Conservation (phyloP, 495 filamentous ascomycete species). For the Podospora anserina region DNA sequence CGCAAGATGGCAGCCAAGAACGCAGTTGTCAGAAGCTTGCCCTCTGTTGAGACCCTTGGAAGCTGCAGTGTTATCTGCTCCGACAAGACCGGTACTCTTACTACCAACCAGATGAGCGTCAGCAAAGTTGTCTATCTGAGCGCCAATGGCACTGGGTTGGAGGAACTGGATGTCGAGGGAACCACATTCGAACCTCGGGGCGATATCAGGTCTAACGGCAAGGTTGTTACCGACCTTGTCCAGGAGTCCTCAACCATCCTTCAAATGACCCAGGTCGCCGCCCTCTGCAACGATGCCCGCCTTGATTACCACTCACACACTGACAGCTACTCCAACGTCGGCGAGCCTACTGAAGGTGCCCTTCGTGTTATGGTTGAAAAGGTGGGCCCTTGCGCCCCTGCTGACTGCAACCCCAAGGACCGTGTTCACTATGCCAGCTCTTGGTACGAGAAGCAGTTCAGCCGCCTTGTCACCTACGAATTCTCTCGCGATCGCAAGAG, state of each 20-base stretch:
- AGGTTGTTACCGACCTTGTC: conserved; percentile 63
- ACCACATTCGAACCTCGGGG: conserved; percentile 90
- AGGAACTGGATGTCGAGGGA: conserved; percentile 88
- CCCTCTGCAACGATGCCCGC: conserved; percentile 84
- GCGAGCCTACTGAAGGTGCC: conserved; percentile 94
- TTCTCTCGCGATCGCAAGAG: conserved; percentile 98
- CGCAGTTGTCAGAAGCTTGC: conserved; percentile 90
- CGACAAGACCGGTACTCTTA: conserved; percentile 99
- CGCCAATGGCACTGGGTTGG: conserved; percentile 66
- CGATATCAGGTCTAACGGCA: conserved; percentile 63
- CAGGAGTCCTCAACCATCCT: conserved; percentile 72
- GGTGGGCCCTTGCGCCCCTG: conserved; percentile 62
- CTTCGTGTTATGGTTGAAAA: conserved; percentile 91
- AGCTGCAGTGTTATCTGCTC: conserved; percentile 99
- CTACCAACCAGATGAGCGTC: conserved; percentile 99
- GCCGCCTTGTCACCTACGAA: conserved; percentile 83
- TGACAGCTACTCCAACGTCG: conserved; percentile 75
- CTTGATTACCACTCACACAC: conserved; percentile 77
- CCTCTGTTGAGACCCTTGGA: conserved; percentile 94
- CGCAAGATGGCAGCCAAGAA: conserved; percentile 90
- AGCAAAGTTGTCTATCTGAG: conserved; percentile 84
- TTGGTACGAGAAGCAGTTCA: conserved; percentile 74
- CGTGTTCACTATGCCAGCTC: conserved; percentile 75
- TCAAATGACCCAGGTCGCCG: conserved; percentile 82
- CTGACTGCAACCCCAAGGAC: conserved; percentile 44